Base-by-base conservation (phyloP, 805 yeast species). In the Candida koratica region DNA sequence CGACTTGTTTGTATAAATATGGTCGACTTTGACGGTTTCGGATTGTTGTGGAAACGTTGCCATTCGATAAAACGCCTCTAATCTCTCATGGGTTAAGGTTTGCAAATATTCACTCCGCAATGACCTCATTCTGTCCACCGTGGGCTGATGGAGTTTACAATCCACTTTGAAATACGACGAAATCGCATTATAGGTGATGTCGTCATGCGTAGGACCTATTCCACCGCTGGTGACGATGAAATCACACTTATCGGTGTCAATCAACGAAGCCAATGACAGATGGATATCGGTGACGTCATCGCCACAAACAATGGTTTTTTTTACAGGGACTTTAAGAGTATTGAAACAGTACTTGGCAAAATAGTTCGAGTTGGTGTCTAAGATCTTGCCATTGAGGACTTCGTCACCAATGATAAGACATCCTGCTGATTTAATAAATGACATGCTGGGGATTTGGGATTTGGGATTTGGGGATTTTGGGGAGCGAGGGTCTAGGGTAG, bases 151-250 rank as follows among this genome's bases (percentile, higher is more conserved):
- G 12, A 80, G 52, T 28, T 54, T 56, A 39, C 78, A 56, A 0
- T 71, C 70, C 6, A 83, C 51, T 1, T 57, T 57, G 44, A 68
- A 86, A 6, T 84, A 82, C 45, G 70, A 71, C 1, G 90, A 85
- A n/a, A 87, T 55, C 1, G 84, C 68, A 35, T 75, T 77, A 55
- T 87, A 87, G 0, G 95, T 86, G 42, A 87, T 81, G 54, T 87
- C 96, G 53, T 87, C 96, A 48, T 86, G 95, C 0, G 96, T 87
- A 4, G 95, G 84, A 0, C 96, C 96, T 40, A 87, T 84, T 1
- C 71, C 81, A 20, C 85, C 83, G 37, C 82, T 71, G 1, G 94
- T 84, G 15, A 84, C 73, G 6, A 84, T 70, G 28, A 84, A 70
- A 50, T 83, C 87, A 46, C 77, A 79, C 28, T 66, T 60, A n/a